phyloP scores from a whole-genome alignment of 331 rosid species.

The Phaseolus coccineus region DNA sequence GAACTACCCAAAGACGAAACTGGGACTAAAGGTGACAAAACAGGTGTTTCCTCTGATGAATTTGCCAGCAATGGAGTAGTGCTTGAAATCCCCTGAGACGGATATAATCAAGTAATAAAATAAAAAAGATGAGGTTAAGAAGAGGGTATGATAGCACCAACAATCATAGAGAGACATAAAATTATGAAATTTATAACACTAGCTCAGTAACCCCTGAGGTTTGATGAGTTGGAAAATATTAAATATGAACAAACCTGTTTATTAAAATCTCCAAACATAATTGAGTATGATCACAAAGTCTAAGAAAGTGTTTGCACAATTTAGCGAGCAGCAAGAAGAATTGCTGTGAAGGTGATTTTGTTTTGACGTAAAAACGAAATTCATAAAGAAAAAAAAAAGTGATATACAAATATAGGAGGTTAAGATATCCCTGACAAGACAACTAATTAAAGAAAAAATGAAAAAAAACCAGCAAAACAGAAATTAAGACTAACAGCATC shows the following conservation, averaged over 20 bases:
- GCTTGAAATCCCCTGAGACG: slow-evolving; percentile 77
- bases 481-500: neutral
- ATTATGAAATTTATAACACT: slow-evolving; percentile 10
- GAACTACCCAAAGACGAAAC: no score
- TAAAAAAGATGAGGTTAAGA: neutral
- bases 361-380: neutral
- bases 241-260: slow-evolving; percentile 1
- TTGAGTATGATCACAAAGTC: slow-evolving; percentile 1
- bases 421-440: neutral
- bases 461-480: slow-evolving; percentile 16
- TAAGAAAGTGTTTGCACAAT: neutral
- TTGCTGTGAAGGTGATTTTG: neutral
- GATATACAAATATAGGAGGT: neutral
- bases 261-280: neutral
- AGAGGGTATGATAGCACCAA: neutral
- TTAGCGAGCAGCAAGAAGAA: slow-evolving; percentile 2
- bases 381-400: neutral
- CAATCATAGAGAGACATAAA: neutral
- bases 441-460: neutral
- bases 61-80: slow-evolving; percentile 63
- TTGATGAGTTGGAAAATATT: slow-evolving; percentile 20
- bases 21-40: slow-evolving; percentile 72
- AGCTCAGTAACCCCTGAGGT: neutral
- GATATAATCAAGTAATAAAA: slow-evolving; percentile 6
- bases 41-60: slow-evolving; percentile 65